A percentile compares a stretch with the other conserved stretches of the same genome.
Conservation (phyloP, 371 early-diverging fungal species). For the Mortierella polycephala region DNA sequence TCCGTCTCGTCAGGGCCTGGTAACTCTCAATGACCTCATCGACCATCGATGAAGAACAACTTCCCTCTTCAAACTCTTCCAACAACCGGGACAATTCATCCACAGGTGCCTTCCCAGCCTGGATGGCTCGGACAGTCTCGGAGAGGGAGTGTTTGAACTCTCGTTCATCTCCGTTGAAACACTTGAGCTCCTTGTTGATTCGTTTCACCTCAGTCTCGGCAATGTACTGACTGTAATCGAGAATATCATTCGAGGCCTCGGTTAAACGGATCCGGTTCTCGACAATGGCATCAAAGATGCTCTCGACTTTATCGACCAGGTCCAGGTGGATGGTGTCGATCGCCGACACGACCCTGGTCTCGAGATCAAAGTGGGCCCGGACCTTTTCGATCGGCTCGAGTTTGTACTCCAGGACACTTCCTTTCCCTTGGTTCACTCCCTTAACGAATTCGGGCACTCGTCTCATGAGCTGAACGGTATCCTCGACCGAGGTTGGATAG, state of each 20-base stretch:
- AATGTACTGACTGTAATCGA: constrained; percentile 22
- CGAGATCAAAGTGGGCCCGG: constrained; percentile 11
- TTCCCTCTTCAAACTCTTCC: constrained; percentile 17
- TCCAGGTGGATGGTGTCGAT: constrained; percentile 12
- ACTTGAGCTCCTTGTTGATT: constrained; percentile 25
- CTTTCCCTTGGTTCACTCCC: constrained; percentile 23
- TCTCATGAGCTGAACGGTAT: constrained; percentile 18
- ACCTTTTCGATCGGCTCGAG: constrained; percentile 20
- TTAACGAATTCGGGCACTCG: constrained; percentile 11
- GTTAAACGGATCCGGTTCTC: constrained; percentile 18
- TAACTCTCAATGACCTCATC: constrained; percentile 21
- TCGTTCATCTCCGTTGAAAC: constrained; percentile 21
- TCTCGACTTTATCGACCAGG: constrained; percentile 20
- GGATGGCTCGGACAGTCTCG: constrained; percentile 11
- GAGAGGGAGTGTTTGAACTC: constrained; percentile 21
- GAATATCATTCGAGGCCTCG: constrained; percentile 18
- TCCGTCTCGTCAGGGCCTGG: constrained; percentile 14
- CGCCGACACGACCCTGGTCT: constrained; percentile 2
- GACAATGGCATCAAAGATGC: constrained; percentile 27
- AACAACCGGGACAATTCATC: constrained; percentile 12
- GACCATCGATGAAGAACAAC: constrained; percentile 27
- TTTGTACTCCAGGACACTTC: constrained; percentile 22
- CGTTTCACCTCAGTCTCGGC: constrained; percentile 16
- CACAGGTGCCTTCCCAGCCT: constrained; percentile 10
- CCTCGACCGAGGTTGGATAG: constrained; percentile 13